Base-by-base conservation (phyloP, 2,329 filamentous ascomycete species). In the Paraphoma chrysanthemicola region DNA sequence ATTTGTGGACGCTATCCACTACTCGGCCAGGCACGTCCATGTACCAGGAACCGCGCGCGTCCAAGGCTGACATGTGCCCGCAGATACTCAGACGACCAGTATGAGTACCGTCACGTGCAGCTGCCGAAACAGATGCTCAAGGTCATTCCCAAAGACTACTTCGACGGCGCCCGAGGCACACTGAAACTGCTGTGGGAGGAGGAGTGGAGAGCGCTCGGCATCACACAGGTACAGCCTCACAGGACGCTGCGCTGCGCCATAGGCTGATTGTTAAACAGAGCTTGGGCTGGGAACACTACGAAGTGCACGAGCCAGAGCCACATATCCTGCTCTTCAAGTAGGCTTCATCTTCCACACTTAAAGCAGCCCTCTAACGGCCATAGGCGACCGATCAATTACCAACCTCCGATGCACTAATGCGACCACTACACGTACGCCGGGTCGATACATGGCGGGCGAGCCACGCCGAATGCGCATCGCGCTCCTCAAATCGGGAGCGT, bases 321-420 rank as follows among this genome's bases (percentile, higher is more conserved):
- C 95, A 99, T 78, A 99, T 99, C 72, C 86, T 99, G 53, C 86
- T 99, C 31, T 99, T 99, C 86, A 99, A 99, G 94, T 97, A 82
- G 78, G 91, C 83, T 29, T 16, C 18, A 17, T 12, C 14, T n/a
- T 7, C 41, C n/a, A 14, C 10, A 31, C 12, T 30, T 18, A 36
- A 50, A 31, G 36, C 53, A 47, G 28, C 11, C 1, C 6, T 12
- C 64, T 65, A 62, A 64, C 17, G 5, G 46, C 33, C 29, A 42
- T 63, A 95, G 91, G 81, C 89, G 91, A 67, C 90, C 91, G 52
- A 88, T 95, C 72, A 93, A 94, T 80, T 95, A 92, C 78, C 90
- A 93, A 76, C 86, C 90, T 59, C 90, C 90, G 14, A 73, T 72
- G 69, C 74, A 78, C 61, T 77, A 70, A 74, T 63, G 49, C 42